These are phyloP conservation scores for Termitomyces sp. DNA, from an alignment of 768 basidiomycete genomes.

Conservation along the genomic window DNA sequence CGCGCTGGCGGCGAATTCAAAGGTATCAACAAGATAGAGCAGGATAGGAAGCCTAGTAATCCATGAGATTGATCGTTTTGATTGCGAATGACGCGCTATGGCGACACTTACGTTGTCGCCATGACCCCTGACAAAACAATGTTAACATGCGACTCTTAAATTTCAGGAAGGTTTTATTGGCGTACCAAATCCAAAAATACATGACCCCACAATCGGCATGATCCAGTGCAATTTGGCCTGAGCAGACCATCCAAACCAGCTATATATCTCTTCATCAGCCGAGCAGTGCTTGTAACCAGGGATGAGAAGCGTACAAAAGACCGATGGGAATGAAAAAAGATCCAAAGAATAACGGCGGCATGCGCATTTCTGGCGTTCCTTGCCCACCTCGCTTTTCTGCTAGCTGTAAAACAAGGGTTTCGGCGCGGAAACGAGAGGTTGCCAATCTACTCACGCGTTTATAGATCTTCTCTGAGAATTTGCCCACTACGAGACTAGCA, in stretches of 20 bases:
- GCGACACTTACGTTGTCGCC: constrained; percentile 48
- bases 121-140: constrained; percentile 37
- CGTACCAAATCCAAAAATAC: constrained; percentile 55
- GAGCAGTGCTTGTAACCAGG: constrained; percentile 9
- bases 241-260: constrained; percentile 82
- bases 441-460: constrained; percentile 30
- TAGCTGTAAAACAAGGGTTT: constrained; percentile 30
- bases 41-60: constrained; percentile 54
- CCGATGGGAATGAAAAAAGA: constrained; percentile 68
- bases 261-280: constrained; percentile 8
- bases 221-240: constrained; percentile 66
- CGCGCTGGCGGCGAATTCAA: constrained; percentile 67
- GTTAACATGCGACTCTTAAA: not conserved
- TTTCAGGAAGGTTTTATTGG: not conserved
- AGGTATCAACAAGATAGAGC: constrained; percentile 69
- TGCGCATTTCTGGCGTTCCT: constrained; percentile 71
- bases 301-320: constrained; percentile 45
- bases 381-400: constrained; percentile 53
- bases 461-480: constrained; percentile 45
- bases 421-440: not conserved
- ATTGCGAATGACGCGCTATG: constrained; percentile 1
- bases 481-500: constrained; percentile 46
- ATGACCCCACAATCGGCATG: constrained; percentile 67
- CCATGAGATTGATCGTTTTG: not conserved
- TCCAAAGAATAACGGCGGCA: constrained; percentile 68